Base-by-base conservation (phyloP, 116 monocot genomes). In the Posidonia oceanica region DNA sequence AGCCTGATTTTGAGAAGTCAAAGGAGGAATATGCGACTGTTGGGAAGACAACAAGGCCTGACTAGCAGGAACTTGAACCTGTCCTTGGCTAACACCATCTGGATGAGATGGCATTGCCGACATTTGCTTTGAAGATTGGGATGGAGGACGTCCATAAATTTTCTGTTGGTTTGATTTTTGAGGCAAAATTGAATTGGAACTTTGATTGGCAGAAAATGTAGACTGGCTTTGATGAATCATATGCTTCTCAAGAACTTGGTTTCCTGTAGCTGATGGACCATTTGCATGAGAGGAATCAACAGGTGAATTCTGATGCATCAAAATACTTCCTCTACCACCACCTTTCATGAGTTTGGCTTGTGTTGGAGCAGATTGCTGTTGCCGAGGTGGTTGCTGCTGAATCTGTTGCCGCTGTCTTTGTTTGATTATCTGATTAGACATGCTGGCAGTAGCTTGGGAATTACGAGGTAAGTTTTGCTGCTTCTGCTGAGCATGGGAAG, bases 331-430 rank as follows among this genome's bases (percentile, higher is more conserved):
- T 65, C 95, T 75, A 0, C 82, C 83, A 54, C 77, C 56, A 59
- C 88, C 77, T 60, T 89, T 89, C 58, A 79, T 48, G 48, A 80
- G 74, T 75, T 91, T 88, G 67, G 81, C 71, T 55, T 85, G 88
- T 4, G 80, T 84, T 41, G 78, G 87, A 5, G 72, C 72, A 55
- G 54, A 75, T 69, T 63, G 78, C 61, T 59, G 85, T 60, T 81
- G 79, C 42, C 69, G 61, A 36, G 67, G 71, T 54, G 75, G 79
- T 18, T 84, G 81, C 41, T 83, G 83, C 55, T 76, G 81, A 72
- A 61, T 70, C 54, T 78, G 82, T 59, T 65, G 85, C 15, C 79
- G 68, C 54, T 83, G 94, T 79, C 85, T 83, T 69, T 81, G 89
- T 74, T 94, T 82, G 57, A 82, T 74, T 10, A 78, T 53, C 71